These are phyloP conservation scores for Raphanus sativus DNA, from an alignment of 345 rosid species.

Conservation along the genomic window DNA sequence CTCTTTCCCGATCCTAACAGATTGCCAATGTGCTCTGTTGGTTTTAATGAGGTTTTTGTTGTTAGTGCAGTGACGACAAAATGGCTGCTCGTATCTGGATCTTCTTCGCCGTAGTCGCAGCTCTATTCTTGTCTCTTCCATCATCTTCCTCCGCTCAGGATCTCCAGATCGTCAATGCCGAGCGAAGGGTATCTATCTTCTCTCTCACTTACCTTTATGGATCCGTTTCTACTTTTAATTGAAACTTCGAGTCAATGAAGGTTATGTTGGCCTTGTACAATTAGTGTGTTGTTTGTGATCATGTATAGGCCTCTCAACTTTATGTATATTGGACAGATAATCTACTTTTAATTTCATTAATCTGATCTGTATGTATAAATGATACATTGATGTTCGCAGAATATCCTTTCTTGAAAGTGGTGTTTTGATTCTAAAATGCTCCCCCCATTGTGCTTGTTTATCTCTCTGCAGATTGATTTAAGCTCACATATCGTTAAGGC, in stretches of 20 bases:
- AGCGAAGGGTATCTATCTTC: slow-evolving; percentile 65
- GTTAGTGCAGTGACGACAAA: slow-evolving; percentile 25
- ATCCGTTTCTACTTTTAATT: background rate
- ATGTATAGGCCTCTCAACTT: background rate
- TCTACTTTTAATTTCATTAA: background rate
- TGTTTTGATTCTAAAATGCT: background rate
- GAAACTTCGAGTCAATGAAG: background rate
- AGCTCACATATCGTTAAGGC: slow-evolving; percentile 78
- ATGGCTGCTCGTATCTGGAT: slow-evolving; percentile 51
- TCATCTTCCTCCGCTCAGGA: slow-evolving; percentile 47
- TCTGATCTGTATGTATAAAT: background rate
- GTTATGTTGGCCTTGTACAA: background rate
- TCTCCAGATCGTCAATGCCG: slow-evolving; percentile 78
- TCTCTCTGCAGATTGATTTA: slow-evolving; percentile 81
- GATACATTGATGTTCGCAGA: background rate
- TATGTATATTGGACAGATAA: background rate
- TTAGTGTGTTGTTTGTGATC: slow-evolving; percentile 2
- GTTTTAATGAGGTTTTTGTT: slow-evolving; percentile 2
- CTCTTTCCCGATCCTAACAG: slow-evolving; percentile 3
- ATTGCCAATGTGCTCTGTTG: slow-evolving; percentile 13
- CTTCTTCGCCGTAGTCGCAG: slow-evolving; percentile 43
- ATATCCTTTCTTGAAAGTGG: background rate
- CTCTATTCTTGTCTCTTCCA: slow-evolving; percentile 40
- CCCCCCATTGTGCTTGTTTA: slow-evolving; percentile 11
- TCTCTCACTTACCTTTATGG: slow-evolving; percentile 2